A percentile compares a stretch with the other conserved stretches of the same genome.
These are phyloP conservation scores for Microcos paniculata DNA, from an alignment of 345 rosid genomes.

Conservation along the genomic window DNA sequence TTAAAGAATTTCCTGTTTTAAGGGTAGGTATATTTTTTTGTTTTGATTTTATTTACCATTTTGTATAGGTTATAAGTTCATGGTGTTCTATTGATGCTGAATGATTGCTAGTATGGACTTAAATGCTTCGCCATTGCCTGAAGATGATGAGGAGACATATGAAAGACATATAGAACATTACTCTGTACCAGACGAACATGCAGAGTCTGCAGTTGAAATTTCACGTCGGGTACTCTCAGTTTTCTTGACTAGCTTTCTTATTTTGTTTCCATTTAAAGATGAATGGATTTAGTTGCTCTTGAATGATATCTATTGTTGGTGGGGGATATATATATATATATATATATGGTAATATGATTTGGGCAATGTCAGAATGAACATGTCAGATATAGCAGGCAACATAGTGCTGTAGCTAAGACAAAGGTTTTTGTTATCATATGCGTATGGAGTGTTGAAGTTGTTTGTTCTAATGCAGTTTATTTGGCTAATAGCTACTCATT, in stretches of 20 bases:
- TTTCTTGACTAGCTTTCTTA: neutral
- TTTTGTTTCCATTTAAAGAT: neutral
- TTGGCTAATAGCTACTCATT: neutral
- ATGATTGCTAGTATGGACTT: constrained; percentile 81
- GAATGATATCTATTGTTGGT: neutral
- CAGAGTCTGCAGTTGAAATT: constrained; percentile 62
- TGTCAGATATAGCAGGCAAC: neutral
- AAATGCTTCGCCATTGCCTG: constrained; percentile 74
- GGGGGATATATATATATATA: too few relatives aligned
- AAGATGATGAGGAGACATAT: constrained; percentile 68
- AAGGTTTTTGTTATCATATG: neutral
- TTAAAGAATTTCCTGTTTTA: constrained; percentile 1
- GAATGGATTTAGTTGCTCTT: constrained; percentile 6
- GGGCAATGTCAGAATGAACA: neutral
- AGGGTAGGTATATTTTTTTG: constrained; percentile 1
- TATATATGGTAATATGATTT: neutral
- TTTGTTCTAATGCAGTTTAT: neutral
- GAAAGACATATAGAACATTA: constrained; percentile 47
- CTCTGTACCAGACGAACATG: constrained; percentile 48
- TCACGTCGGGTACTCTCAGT: constrained; percentile 56
- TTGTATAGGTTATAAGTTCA: constrained; percentile 20
- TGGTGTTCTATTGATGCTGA: constrained; percentile 43
- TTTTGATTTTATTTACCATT: constrained; percentile 1
- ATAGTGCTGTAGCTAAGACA: constrained; percentile 1
- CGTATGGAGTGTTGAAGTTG: neutral